Evolutionary conservation across 2,329 filamentous ascomycete genomes (phyloP).

Genomic region (Fusarium albidum): DNA sequence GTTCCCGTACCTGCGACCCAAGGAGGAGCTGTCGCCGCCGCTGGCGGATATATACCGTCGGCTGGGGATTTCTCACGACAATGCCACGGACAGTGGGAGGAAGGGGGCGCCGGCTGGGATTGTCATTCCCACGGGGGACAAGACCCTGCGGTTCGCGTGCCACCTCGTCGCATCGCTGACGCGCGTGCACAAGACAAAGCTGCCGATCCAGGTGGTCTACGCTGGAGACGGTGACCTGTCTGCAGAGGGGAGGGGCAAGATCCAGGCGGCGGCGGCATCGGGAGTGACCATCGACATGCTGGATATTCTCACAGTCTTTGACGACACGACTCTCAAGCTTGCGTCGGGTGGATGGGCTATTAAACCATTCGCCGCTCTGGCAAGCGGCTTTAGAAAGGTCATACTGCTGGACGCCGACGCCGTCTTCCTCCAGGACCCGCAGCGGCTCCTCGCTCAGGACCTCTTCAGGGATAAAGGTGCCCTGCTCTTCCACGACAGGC

Average conservation of each 20-base stretch:
- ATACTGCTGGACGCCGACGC: slow-evolving; percentile 51
- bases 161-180: slow-evolving; percentile 47
- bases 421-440: slow-evolving; percentile 49
- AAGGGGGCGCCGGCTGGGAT: slow-evolving; percentile 42
- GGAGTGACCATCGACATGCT: slow-evolving; percentile 41
- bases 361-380: slow-evolving; percentile 51
- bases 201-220: slow-evolving; percentile 49
- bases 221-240: slow-evolving; percentile 46
- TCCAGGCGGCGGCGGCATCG: slow-evolving; percentile 33
- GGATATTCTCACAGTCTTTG: slow-evolving; percentile 45
- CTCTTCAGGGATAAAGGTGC: slow-evolving; percentile 45
- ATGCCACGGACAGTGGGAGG: slow-evolving; percentile 16
- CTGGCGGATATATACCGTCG: slow-evolving; percentile 19
- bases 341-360: slow-evolving; percentile 49
- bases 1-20: slow-evolving; percentile 40
- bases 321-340: slow-evolving; percentile 43
- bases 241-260: slow-evolving; percentile 30
- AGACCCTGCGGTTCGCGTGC: slow-evolving; percentile 45
- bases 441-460: slow-evolving; percentile 43
- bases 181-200: slow-evolving; percentile 38
- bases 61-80: slow-evolving; percentile 14
- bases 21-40: slow-evolving; percentile 16
- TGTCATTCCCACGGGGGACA: slow-evolving; percentile 46
- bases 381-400: slow-evolving; percentile 47
- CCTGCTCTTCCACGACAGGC: slow-evolving; percentile 52